Evolutionary conservation across 2,329 filamentous ascomycete species (phyloP).

Genomic region (Fusarium brevicatenulatum): DNA sequence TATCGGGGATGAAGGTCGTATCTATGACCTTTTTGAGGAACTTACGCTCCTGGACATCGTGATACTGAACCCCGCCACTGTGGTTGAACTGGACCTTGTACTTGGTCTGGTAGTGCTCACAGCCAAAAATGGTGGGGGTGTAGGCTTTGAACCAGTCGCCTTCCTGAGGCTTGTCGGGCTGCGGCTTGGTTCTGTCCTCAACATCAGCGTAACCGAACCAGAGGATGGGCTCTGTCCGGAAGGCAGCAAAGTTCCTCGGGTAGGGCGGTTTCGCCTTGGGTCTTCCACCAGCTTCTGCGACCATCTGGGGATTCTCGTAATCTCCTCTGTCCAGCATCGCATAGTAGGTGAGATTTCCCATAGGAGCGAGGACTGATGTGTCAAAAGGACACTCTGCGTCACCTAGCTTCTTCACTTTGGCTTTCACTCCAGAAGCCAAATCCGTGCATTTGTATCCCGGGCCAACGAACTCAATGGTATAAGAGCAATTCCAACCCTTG

Average conservation of each 20-base stretch:
- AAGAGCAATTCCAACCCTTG: constrained; percentile 42
- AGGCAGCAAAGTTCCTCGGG: constrained; percentile 36
- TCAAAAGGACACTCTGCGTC: constrained; percentile 34
- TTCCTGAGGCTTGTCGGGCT: constrained; percentile 13
- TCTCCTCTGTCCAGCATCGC: constrained; percentile 35
- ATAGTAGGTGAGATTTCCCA: constrained; percentile 37
- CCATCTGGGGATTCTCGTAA: constrained; percentile 32
- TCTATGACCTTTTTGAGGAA: constrained; percentile 34
- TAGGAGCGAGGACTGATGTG: constrained; percentile 29
- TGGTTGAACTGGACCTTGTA: constrained; percentile 41
- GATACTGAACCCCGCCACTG: constrained; percentile 32
- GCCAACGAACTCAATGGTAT: constrained; percentile 32
- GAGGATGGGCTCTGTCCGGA: constrained; percentile 39
- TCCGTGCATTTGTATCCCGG: constrained; percentile 38
- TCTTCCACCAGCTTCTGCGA: constrained; percentile 9
- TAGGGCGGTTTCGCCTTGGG: constrained; percentile 29
- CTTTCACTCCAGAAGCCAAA: constrained; percentile 24
- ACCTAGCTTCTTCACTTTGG: constrained; percentile 28
- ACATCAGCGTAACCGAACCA: constrained; percentile 43
- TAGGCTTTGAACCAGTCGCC: constrained; percentile 39
- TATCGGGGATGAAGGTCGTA: constrained; percentile 23
- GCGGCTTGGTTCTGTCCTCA: constrained; percentile 25
- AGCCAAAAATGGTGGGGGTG: constrained; percentile 42
- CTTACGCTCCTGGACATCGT: constrained; percentile 30
- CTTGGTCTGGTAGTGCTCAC: constrained; percentile 39